Conservation (phyloP, 306 rosid genomes). For the Sicyos baderoa region DNA sequence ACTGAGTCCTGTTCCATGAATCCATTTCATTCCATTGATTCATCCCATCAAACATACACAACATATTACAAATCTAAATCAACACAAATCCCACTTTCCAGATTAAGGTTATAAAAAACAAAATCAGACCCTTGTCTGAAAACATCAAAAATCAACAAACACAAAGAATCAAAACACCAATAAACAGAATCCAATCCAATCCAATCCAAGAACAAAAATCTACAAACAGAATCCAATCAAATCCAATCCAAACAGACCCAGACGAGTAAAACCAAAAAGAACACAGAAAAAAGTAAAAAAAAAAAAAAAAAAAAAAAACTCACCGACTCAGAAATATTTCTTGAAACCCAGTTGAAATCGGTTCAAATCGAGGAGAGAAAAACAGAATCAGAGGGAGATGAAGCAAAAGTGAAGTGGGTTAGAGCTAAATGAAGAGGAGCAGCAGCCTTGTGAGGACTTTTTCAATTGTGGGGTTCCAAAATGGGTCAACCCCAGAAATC, state of each 20-base stretch:
- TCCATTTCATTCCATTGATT: background rate
- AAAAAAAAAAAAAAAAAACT: background rate
- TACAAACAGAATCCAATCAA: background rate
- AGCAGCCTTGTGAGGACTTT: slow-evolving; percentile 24
- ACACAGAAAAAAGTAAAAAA: background rate
- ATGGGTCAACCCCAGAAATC: slow-evolving; percentile 20
- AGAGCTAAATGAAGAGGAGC: slow-evolving; percentile 11
- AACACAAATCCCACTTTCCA: slow-evolving; percentile 3
- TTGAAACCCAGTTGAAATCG: background rate
- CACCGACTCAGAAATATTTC: background rate
- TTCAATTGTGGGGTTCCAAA: background rate
- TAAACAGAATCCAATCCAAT: background rate
- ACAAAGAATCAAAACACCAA: background rate
- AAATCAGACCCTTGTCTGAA: background rate
- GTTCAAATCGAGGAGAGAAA: slow-evolving; percentile 21
- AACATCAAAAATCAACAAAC: background rate
- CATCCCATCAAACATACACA: background rate
- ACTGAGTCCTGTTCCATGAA: background rate
- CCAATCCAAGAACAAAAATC: background rate
- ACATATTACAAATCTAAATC: background rate
- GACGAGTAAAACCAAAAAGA: background rate
- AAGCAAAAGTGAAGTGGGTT: slow-evolving; percentile 23
- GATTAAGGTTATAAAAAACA: background rate
- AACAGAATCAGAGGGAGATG: background rate
- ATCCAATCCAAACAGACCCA: background rate